Evolutionary conservation across 164 flowering plant genomes (phyloP).

Genomic region (Aristolochia contorta): DNA sequence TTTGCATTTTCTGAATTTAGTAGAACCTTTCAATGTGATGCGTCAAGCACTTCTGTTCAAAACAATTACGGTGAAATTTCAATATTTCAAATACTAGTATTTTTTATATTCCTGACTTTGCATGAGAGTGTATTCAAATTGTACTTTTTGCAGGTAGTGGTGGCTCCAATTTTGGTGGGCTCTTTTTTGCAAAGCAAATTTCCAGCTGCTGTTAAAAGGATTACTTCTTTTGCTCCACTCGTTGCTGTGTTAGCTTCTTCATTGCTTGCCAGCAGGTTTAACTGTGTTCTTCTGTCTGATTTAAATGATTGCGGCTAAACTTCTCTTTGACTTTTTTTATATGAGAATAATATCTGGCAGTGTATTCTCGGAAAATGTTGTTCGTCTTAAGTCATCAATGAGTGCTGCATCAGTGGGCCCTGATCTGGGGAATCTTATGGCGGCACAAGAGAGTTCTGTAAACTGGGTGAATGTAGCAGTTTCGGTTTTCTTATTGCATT

Average conservation of each 20-base stretch:
- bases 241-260: slow-evolving; percentile 60
- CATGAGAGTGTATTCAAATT: too few relatives aligned
- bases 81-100: too few relatives aligned
- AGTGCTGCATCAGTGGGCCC: slow-evolving; percentile 27
- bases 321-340: slow-evolving; percentile 10
- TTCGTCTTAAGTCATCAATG: slow-evolving; percentile 41
- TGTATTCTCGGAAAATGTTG: slow-evolving; percentile 72
- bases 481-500: slow-evolving; percentile 55
- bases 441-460: slow-evolving; percentile 29
- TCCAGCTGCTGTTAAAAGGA: slow-evolving; percentile 41
- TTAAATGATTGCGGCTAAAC: too few relatives aligned
- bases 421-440: slow-evolving; percentile 25
- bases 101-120: too few relatives aligned
- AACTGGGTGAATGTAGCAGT: slow-evolving; percentile 33
- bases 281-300: slow-evolving; percentile 28
- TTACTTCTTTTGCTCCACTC: slow-evolving; percentile 59
- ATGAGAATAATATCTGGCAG: slow-evolving; percentile 70
- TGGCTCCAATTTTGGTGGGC: slow-evolving; percentile 63
- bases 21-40: background rate
- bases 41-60: background rate
- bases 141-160: slow-evolving; percentile 43
- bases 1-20: background rate
- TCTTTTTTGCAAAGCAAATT: slow-evolving; percentile 49
- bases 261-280: slow-evolving; percentile 63
- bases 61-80: too few relatives aligned